Base-by-base conservation (phyloP, 176 grass and related monocot species). In the Chrysopogon serrulatus region DNA sequence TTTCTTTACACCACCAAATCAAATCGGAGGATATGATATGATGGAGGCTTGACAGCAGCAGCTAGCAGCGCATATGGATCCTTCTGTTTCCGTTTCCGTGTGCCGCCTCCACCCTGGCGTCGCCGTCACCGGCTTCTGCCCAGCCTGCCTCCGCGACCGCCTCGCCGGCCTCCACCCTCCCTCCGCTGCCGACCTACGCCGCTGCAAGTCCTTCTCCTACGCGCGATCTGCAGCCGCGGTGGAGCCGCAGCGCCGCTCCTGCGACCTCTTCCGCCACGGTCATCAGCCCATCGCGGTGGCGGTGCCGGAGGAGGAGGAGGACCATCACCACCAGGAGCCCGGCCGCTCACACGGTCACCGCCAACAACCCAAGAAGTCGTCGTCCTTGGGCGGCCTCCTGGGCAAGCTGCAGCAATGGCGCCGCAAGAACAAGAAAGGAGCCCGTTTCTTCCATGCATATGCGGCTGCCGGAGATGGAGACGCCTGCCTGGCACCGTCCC, bases 131-230 rank as follows among this genome's bases (percentile, higher is more conserved):
- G 91, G 95, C 61, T 98, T 95, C 87, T 98, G 96, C 82, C 89
- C 96, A 18, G 82, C 91, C 76, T 98, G 96, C 80, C 96, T 98
- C 85, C 82, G 93, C 31, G 96, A 98, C 66, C 96, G 96, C 53
- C 96, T 98, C 67, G 71, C 82, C 34, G 91, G 91, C 61, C 90
- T 98, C 84, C 90, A 92, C 8, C 77, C 88, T 26, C 51, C 82
- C 10, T 34, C 84, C 14, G 48, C 71, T 44, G 56, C 74, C 47
- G 69, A 82, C 27, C 92, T 94, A 63, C 92, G 90, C 56, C 94
- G 94, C 48, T 91, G 83, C 94, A 90, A 89, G 94, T 96, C 86
- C 74, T 89, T 81, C 78, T 90, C 81, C 65, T 76, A 68, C 35
- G 56, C 40, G 61, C 90, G 86, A 51, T 85, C 87, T 8, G 56